Evolutionary conservation across 2,329 filamentous ascomycete genomes (phyloP).

Genomic region (Cytospora mali): DNA sequence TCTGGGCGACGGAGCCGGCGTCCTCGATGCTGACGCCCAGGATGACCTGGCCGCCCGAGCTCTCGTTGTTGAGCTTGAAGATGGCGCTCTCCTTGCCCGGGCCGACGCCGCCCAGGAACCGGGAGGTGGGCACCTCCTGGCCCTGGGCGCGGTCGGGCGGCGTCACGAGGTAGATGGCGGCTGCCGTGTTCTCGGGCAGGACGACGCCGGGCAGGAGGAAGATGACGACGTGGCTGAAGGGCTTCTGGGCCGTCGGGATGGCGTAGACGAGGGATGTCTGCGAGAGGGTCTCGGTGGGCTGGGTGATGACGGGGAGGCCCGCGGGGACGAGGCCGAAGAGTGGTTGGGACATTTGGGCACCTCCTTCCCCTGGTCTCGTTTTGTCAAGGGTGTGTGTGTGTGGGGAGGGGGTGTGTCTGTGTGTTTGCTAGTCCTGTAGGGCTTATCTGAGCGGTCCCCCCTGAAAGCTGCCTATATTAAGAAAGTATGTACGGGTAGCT

Average conservation of each 20-base stretch:
- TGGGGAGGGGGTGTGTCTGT: not conserved
- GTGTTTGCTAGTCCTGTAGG: not conserved
- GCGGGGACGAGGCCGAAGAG: slow-evolving; percentile 64
- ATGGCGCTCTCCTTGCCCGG: slow-evolving; percentile 90
- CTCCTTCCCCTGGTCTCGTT: too few species aligned
- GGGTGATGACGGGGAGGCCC: slow-evolving; percentile 59
- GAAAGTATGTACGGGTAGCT: not conserved
- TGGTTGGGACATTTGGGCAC: slow-evolving; percentile 47
- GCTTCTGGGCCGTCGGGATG: slow-evolving; percentile 46
- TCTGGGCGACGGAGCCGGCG: slow-evolving; percentile 68
- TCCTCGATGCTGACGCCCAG: slow-evolving; percentile 85
- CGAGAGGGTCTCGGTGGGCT: slow-evolving; percentile 55
- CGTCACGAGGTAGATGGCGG: slow-evolving; percentile 83
- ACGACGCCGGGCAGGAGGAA: slow-evolving; percentile 80
- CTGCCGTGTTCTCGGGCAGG: slow-evolving; percentile 76
- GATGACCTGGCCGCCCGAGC: slow-evolving; percentile 56
- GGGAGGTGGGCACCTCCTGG: slow-evolving; percentile 61
- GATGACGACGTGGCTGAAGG: slow-evolving; percentile 82
- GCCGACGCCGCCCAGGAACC: slow-evolving; percentile 85
- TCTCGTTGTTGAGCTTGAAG: slow-evolving; percentile 67
- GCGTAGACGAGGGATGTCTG: slow-evolving; percentile 60
- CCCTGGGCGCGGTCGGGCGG: slow-evolving; percentile 41
- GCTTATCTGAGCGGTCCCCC: not conserved
- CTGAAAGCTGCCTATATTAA: not conserved
- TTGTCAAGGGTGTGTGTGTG: not conserved